Evolutionary conservation across 2,329 filamentous ascomycete genomes (phyloP), one percentile per base, ranked within the genome.

Genomic region (Claviceps citrina): DNA sequence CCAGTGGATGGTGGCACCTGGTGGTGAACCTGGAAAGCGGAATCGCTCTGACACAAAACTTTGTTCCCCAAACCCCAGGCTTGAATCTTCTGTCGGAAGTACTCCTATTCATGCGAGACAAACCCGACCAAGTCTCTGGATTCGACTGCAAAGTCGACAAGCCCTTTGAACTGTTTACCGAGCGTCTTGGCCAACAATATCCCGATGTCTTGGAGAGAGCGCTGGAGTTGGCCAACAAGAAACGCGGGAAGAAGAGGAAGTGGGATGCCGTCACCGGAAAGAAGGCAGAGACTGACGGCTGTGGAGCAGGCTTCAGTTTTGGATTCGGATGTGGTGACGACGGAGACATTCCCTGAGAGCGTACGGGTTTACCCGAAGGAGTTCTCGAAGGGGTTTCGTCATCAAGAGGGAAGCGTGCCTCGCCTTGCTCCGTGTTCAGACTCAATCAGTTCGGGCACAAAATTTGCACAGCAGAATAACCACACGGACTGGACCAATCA

Each of bases 1-100:
- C 91, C 0, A 86, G 81, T 38, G 87, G 89, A 5, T 96, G 89
- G 89, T 96, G 91, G 78, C 89, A 96, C 65, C 66, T 96, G 25
- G 91, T 96, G 8, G 78, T 96, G 34, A 96, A 96, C 54, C 64
- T 94, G 1, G 81, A 86, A 49, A 70, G 75, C 10, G 81, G 83
- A 32, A 82, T 96, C 46, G 91, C 89, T 4, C 70, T 96, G 47
- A 96, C 89, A 7, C 89, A 96, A 57, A 96, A 96, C 56, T 95
- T 96, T 54, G 84, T 96, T 10, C 87, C 91, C 30, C 65, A 65
- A 45, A 76, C 76, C 4, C 55, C 57, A 4, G 58, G 50, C 32
- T 47, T 63, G 13, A 56, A 60, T 25, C 81, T 89, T 51, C 61
- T 95, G 2, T 66, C 71, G 0, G 76, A 84, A 32, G 86, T 86